These are phyloP conservation scores for Vicia sativa DNA, from an alignment of 306 rosid genomes.

Conservation along the genomic window DNA sequence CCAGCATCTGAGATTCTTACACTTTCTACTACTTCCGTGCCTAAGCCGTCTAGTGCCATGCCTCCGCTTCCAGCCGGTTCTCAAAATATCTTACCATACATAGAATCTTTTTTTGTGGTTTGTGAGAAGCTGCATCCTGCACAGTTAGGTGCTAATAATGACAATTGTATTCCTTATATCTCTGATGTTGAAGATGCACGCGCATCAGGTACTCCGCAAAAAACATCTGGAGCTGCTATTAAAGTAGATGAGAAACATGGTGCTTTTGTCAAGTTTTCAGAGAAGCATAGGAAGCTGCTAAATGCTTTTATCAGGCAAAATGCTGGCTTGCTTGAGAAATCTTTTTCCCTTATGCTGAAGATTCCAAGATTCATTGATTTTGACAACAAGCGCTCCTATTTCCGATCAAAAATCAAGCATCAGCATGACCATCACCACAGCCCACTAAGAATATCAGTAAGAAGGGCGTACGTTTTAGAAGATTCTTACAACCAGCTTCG, in stretches of 20 bases:
- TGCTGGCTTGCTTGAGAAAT: constrained; percentile 93
- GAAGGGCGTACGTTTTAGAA: constrained; percentile 94
- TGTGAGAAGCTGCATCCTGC: constrained; percentile 95
- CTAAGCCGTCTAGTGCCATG: constrained; percentile 71
- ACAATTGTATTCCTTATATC: constrained; percentile 54
- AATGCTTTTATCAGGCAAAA: constrained; percentile 96
- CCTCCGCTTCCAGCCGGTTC: constrained; percentile 92
- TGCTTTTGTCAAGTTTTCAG: constrained; percentile 85
- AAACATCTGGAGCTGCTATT: constrained; percentile 53
- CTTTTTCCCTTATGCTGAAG: constrained; percentile 89
- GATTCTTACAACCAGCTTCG: constrained; percentile 98
- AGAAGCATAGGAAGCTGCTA: constrained; percentile 89
- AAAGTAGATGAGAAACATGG: constrained; percentile 81
- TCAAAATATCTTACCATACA: constrained; percentile 89
- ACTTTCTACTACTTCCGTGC: constrained; percentile 57
- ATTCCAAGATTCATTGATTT: constrained; percentile 91
- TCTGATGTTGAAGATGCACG: constrained; percentile 79
- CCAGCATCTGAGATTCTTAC: constrained; percentile 57
- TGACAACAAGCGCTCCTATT: constrained; percentile 93
- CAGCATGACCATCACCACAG: constrained; percentile 93
- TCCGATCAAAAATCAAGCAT: constrained; percentile 92
- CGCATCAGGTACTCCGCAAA: constrained; percentile 62
- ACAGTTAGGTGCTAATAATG: constrained; percentile 67
- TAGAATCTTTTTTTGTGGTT: constrained; percentile 92
- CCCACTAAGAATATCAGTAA: constrained; percentile 90